Evolutionary conservation across 75 land plant species (phyloP), one percentile per base, ranked within the genome.

Genomic region (Cunninghamia lanceolata): DNA sequence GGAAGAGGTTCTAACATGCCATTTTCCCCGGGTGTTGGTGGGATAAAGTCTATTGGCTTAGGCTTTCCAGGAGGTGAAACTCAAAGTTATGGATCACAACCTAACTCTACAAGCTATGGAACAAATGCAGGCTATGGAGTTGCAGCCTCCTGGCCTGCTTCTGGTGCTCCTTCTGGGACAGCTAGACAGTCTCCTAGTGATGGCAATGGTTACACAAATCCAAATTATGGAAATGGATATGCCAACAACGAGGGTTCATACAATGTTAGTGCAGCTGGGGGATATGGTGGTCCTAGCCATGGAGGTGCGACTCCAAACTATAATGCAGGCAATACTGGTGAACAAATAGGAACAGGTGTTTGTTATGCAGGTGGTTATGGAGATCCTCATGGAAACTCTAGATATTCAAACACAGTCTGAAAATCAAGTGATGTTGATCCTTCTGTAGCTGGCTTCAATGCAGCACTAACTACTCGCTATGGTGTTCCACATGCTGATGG

Each of bases 1-100:
- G 79, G 79, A 39, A 76, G 40, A 39, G 79, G 79, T 16, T 76
- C 79, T 19, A 17, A 38, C 79, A 35, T 76, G 95, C 99, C 99
- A 70, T 97, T 97, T 40, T 96, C 99, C 59, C 99, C 99, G 43
- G 99, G 97, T 86, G 97, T 97, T 85, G 97, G 95, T 19, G 90
- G 76, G 82, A 85, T 89, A 45, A 84, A 89, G 39, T 80, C 85
- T 63, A 45, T 70, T 15, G 88, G 86, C 6, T 19, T 86, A 79
- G 93, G 79, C 32, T 89, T 90, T 76, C 87, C 84, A 53, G 88
- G 86, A 43, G 88, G 87, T 38, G 87, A 86, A 77, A 83, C 84
- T 11, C 91, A 91, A 47, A 89, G 87, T 53, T 98, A 86, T 89
- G 99, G n/a, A n/a, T n/a, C n/a, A n/a, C n/a, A n/a, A n/a, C n/a